Conservation (phyloP, 768 basidiomycete genomes). For the Suillus variegatus region DNA sequence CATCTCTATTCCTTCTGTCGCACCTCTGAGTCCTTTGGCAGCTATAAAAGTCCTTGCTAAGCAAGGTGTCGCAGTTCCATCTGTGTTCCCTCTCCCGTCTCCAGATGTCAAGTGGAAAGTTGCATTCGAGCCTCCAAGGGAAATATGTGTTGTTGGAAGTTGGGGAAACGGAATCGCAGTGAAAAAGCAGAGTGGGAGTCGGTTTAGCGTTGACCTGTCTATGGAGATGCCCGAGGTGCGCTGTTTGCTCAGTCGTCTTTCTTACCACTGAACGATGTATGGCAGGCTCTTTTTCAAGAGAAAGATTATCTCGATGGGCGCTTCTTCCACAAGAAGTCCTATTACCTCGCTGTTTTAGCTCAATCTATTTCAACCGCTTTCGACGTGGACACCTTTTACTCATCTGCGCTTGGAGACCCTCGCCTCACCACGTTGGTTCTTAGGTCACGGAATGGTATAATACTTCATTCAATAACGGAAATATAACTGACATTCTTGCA, state of each 20-base stretch:
- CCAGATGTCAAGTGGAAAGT: slow-evolving; percentile 90
- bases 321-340: slow-evolving; percentile 90
- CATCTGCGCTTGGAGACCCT: slow-evolving; percentile 58
- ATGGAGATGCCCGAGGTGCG: slow-evolving; percentile 86
- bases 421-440: slow-evolving; percentile 69
- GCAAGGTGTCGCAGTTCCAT: slow-evolving; percentile 64
- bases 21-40: slow-evolving; percentile 64
- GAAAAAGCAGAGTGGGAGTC: slow-evolving; percentile 64
- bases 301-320: slow-evolving; percentile 91
- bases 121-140: slow-evolving; percentile 73
- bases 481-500: slow-evolving; percentile 28
- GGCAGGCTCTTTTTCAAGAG: slow-evolving; percentile 82
- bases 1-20: slow-evolving; percentile 53
- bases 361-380: slow-evolving; percentile 51
- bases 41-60: slow-evolving; percentile 58
- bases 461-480: slow-evolving; percentile 29
- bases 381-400: slow-evolving; percentile 60
- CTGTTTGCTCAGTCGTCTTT: slow-evolving; percentile 12
- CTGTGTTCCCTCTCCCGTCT: slow-evolving; percentile 66
- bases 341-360: slow-evolving; percentile 83
- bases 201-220: slow-evolving; percentile 76
- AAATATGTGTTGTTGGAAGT: slow-evolving; percentile 80
- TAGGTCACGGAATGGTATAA: slow-evolving; percentile 51
- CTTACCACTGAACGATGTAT: slow-evolving; percentile 6
- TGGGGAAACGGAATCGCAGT: slow-evolving; percentile 82